Evolutionary conservation across 495 filamentous ascomycete genomes (phyloP).

Genomic region (Acidomyces sp.): DNA sequence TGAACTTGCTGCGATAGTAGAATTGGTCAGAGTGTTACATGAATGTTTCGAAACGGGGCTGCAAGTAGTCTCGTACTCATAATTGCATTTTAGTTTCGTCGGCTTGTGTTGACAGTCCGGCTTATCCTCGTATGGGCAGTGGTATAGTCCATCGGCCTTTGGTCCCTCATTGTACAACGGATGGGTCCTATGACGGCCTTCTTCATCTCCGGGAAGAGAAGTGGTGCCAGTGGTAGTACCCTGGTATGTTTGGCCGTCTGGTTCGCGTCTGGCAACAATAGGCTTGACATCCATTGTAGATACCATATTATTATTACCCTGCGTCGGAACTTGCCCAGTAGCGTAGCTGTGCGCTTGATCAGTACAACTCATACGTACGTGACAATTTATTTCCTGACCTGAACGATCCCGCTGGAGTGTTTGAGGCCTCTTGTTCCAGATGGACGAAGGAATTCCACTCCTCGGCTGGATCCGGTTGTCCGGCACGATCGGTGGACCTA

Average conservation of each 20-base stretch:
- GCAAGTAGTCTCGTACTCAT: slow-evolving; percentile 78
- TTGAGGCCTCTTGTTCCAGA: slow-evolving; percentile 5
- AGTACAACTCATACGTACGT: neutral
- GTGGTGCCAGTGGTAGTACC: neutral
- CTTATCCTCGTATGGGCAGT: slow-evolving; percentile 66
- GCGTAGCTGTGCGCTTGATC: neutral
- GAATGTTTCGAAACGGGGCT: too few relatives aligned
- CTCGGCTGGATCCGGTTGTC: slow-evolving; percentile 7
- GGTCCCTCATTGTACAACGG: slow-evolving; percentile 60
- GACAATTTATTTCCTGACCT: slow-evolving; percentile 3
- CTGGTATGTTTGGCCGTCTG: neutral
- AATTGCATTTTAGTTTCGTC: slow-evolving; percentile 92
- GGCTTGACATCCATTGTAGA: neutral
- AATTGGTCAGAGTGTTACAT: too few relatives aligned
- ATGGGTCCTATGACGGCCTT: slow-evolving; percentile 43
- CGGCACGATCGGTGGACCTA: slow-evolving; percentile 1
- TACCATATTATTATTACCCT: neutral
- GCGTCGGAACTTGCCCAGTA: neutral
- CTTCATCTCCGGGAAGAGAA: slow-evolving; percentile 9
- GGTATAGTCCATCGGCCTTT: slow-evolving; percentile 65
- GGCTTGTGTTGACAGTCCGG: slow-evolving; percentile 68
- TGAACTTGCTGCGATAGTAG: slow-evolving; percentile 57
- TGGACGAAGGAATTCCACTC: slow-evolving; percentile 12
- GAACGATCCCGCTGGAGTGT: neutral
- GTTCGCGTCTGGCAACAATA: slow-evolving; percentile 6